Evolutionary conservation across 1,284 basidiomycete genomes (phyloP), one percentile per base, ranked within the genome.

Genomic region (Xerocomus cyaneibrunnescens): DNA sequence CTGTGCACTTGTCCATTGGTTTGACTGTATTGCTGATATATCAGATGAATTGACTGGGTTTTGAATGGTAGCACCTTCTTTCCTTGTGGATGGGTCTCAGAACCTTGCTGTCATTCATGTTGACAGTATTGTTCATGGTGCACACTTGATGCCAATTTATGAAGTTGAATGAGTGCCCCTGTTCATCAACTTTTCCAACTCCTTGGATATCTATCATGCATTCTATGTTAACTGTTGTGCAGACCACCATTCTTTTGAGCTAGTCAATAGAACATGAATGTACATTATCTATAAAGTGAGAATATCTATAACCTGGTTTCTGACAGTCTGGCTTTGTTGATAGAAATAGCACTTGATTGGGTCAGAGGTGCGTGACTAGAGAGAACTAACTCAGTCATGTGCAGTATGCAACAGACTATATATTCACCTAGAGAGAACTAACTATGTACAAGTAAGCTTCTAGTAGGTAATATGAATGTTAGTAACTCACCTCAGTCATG

Each of bases 1-100:
- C 4, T 57, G 49, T 34, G 31, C 32, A 9, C n/a, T 57, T 0
- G 21, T 57, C 7, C 47, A 40, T 3, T 57, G 54, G 54, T 57
- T 52, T 28, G 42, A 56, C 21, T 22, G 5, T 0, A 5, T 56
- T 13, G 17, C 10, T 1, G 49, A 56, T 9, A 25, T 34, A 16
- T 38, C 48, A 10, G 28, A 30, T 30, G 28, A 30, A 30, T 3
- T 10, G 9, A 30, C 28, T 30, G 28, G 28, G 9, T 10, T 55
- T 37, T 55, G 43, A 38, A 49, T 49, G 52, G 43, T 55, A 3
- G 7, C 22, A 1, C 38, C 23, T 0, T 55, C 43, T 0, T 37
- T 42, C 4, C 31, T 45, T 16, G 22, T 28, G 22, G 28, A 42
- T 16, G 7, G 5, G 7, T 3, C n/a, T 1, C 34, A 34, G 14